These are phyloP conservation scores for Trichoderma endophyticum DNA, from an alignment of 2,329 filamentous ascomycete species.

Conservation along the genomic window DNA sequence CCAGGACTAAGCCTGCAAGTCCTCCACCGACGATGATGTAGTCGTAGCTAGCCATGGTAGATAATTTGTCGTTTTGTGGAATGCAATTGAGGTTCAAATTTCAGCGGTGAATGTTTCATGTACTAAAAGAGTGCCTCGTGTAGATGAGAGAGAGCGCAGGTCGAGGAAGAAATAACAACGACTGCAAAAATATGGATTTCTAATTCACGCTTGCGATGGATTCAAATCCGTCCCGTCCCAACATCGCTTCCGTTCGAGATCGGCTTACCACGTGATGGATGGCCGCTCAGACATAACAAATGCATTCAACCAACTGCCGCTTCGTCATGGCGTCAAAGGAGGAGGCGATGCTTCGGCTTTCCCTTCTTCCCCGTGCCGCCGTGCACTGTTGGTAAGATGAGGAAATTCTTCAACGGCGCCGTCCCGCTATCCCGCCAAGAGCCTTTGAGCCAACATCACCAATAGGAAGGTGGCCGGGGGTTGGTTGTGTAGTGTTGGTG, in stretches of 20 bases:
- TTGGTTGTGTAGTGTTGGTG: not conserved
- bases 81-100: not conserved
- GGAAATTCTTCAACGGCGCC: not conserved
- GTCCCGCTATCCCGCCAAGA: not conserved
- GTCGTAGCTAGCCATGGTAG: not conserved
- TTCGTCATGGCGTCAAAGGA: not conserved
- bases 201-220: not conserved
- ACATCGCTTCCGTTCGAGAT: not conserved
- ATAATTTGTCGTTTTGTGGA: not conserved
- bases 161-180: not conserved
- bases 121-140: not conserved
- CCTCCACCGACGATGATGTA: constrained; percentile 32
- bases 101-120: not conserved
- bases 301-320: not conserved
- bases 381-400: not conserved
- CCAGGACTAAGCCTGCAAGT: constrained; percentile 30
- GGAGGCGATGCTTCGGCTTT: not conserved
- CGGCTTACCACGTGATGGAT: not conserved
- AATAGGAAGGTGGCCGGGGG: not conserved
- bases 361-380: not conserved
- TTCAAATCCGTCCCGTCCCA: not conserved
- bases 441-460: not conserved
- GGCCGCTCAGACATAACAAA: not conserved
- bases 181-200: not conserved
- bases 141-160: not conserved